These are phyloP conservation scores for Trifolium repens DNA, from an alignment of 306 rosid genomes.

Conservation along the genomic window DNA sequence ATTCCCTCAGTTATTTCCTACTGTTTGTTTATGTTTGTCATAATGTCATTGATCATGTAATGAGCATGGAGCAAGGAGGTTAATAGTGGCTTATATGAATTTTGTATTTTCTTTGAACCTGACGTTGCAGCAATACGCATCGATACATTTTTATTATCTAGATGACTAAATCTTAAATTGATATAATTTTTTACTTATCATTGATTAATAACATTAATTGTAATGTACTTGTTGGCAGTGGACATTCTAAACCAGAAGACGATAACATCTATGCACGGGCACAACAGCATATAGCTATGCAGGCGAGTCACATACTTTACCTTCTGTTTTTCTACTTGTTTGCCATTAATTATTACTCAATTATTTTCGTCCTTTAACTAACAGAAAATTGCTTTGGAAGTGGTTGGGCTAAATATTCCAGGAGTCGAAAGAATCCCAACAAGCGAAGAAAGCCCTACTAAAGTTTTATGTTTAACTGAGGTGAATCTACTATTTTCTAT, in stretches of 20 bases:
- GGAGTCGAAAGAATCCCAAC: slow-evolving; percentile 48
- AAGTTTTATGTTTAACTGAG: slow-evolving; percentile 74
- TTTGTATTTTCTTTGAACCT: not conserved
- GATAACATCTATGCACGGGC: slow-evolving; percentile 72
- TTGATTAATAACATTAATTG: slow-evolving; percentile 10
- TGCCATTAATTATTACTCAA: not conserved
- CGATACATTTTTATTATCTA: slow-evolving; percentile 4
- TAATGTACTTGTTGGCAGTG: slow-evolving; percentile 46
- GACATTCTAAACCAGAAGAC: slow-evolving; percentile 80
- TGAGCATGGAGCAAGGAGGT: slow-evolving; percentile 21
- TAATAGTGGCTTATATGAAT: not conserved
- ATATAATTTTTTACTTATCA: not conserved
- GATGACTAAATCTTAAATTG: slow-evolving; percentile 4
- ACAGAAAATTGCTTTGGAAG: slow-evolving; percentile 70
- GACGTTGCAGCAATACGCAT: not conserved
- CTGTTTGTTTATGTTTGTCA: not conserved
- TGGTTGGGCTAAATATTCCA: slow-evolving; percentile 55
- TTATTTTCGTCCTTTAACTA: slow-evolving; percentile 15
- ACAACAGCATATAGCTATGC: slow-evolving; percentile 81
- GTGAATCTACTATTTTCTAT: slow-evolving; percentile 45
- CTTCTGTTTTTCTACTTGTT: slow-evolving; percentile 21
- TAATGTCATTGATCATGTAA: slow-evolving; percentile 12
- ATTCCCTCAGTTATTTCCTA: not conserved
- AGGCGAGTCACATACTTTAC: slow-evolving; percentile 47
- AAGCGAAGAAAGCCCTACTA: slow-evolving; percentile 57